Conservation (phyloP, 257 asterid genomes). For the Leonotis leonurus region DNA sequence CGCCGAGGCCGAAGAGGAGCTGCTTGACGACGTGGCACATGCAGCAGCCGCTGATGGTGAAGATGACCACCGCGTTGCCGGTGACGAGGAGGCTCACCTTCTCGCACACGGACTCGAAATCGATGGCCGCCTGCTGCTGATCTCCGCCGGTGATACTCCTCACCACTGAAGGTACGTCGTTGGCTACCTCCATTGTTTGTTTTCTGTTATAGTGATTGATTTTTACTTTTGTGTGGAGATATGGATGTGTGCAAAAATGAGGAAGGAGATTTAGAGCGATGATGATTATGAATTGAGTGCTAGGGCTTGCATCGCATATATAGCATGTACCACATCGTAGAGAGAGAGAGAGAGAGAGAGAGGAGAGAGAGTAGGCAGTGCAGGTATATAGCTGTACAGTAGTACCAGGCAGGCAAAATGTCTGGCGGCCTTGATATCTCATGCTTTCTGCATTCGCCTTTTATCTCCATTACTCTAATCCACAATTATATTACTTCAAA, state of each 20-base stretch:
- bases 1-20: conserved; percentile 78
- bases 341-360: conserved; percentile 13
- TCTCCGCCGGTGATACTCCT: conserved; percentile 17
- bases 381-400: conserved; percentile 25
- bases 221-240: too few relatives aligned
- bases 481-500: not conserved
- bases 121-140: not conserved
- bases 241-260: not conserved
- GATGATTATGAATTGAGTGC: not conserved
- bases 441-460: conserved; percentile 21
- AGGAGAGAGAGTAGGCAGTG: not conserved
- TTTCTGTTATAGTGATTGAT: not conserved
- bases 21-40: conserved; percentile 92
- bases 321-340: not conserved
- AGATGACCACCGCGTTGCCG: conserved; percentile 75
- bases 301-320: conserved; percentile 7
- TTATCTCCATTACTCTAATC: not conserved
- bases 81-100: conserved; percentile 41
- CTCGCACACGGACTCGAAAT: conserved; percentile 47
- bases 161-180: conserved; percentile 26
- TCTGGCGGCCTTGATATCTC: conserved; percentile 31
- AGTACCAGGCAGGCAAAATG: conserved; percentile 19
- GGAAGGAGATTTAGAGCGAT: not conserved
- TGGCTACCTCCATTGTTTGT: conserved; percentile 43
- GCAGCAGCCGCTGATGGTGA: conserved; percentile 78